Conservation (phyloP, 2,329 filamentous ascomycete genomes). For the Aspergillus nomiae region DNA sequence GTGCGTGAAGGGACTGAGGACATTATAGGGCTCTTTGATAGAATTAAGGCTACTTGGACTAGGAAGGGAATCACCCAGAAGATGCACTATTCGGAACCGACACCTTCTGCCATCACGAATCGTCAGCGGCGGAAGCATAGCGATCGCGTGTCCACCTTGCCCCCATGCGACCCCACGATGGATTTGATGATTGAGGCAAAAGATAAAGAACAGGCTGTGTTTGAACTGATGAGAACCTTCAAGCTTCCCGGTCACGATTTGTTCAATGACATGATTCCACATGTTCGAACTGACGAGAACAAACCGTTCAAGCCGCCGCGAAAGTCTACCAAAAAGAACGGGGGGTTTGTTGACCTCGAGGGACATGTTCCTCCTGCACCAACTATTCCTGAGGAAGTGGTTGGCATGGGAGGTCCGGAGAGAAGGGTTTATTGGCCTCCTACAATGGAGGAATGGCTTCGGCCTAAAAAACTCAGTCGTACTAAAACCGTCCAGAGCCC, state of each 20-base stretch:
- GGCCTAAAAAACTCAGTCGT: slow-evolving; percentile 66
- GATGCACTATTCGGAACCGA: slow-evolving; percentile 93
- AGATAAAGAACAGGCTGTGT: slow-evolving; percentile 95
- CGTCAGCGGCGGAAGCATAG: slow-evolving; percentile 83
- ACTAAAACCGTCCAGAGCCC: slow-evolving; percentile 25
- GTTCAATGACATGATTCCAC: slow-evolving; percentile 76
- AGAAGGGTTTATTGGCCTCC: slow-evolving; percentile 86
- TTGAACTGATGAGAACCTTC: slow-evolving; percentile 88
- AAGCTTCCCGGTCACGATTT: slow-evolving; percentile 77
- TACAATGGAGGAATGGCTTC: slow-evolving; percentile 87
- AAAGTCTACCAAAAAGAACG: slow-evolving; percentile 49
- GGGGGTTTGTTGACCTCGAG: slow-evolving; percentile 41
- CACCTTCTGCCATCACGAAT: slow-evolving; percentile 72
- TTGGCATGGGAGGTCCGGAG: slow-evolving; percentile 83
- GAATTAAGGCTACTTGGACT: slow-evolving; percentile 81
- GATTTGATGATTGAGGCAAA: slow-evolving; percentile 99
- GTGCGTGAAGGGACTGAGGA: slow-evolving; percentile 83
- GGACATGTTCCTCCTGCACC: slow-evolving; percentile 45
- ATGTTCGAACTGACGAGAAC: slow-evolving; percentile 76
- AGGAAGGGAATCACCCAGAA: slow-evolving; percentile 86
- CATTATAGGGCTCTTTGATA: slow-evolving; percentile 72
- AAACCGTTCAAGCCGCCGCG: slow-evolving; percentile 54
- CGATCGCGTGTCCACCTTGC: slow-evolving; percentile 74
- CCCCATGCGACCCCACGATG: slow-evolving; percentile 80
- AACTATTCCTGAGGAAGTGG: slow-evolving; percentile 65